Evolutionary conservation across 441 rosid species (phyloP).

Genomic region (Populus trichocarpa): DNA sequence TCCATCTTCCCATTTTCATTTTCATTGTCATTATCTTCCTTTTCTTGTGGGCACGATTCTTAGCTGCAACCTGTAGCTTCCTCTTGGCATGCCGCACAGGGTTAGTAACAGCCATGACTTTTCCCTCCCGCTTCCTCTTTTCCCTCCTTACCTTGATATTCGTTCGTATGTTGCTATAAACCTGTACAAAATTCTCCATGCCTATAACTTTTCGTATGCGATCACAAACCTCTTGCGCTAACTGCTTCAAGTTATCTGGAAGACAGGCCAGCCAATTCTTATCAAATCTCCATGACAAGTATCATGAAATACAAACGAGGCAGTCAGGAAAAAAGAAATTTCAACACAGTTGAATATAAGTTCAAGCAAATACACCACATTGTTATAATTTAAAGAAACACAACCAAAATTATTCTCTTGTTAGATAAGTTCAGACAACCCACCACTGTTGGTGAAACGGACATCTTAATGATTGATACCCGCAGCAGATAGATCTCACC

Average conservation of each 20-base stretch:
- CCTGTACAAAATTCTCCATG: conserved; percentile 48
- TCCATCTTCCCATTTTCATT: conserved; percentile 47
- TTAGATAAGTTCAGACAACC: background rate
- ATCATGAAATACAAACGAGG: background rate
- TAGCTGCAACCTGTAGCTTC: conserved; percentile 70
- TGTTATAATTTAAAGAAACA: background rate
- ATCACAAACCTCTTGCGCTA: conserved; percentile 66
- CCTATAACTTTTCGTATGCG: conserved; percentile 53
- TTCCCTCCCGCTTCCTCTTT: conserved; percentile 73
- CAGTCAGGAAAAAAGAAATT: background rate
- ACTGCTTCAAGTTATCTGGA: conserved; percentile 65
- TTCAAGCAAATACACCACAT: background rate
- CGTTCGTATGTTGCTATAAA: conserved; percentile 63
- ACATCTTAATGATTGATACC: background rate
- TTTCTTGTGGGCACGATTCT: conserved; percentile 75
- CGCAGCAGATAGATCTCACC: background rate
- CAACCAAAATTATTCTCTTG: background rate
- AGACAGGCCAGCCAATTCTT: conserved; percentile 3
- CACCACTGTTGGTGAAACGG: background rate
- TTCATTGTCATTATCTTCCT: conserved; percentile 72
- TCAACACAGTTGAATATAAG: background rate
- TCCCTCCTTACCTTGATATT: conserved; percentile 63
- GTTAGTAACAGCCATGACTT: conserved; percentile 83
- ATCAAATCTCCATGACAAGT: background rate
- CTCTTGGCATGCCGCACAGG: conserved; percentile 85